Evolutionary conservation across 139 green algal genomes (phyloP).

Genomic region (Coelastrella sp.): DNA sequence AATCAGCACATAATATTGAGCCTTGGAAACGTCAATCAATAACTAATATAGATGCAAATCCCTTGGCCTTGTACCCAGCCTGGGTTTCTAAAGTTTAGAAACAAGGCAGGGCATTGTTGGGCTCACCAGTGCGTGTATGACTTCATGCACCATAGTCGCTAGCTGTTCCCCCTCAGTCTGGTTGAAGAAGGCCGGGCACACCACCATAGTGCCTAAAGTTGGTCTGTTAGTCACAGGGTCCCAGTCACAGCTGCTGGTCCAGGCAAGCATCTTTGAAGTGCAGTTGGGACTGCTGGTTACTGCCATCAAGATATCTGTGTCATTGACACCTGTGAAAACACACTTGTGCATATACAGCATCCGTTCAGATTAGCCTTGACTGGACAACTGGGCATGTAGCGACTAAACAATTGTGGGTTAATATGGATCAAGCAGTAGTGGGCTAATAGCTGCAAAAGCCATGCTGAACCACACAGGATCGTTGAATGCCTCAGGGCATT

Average conservation of each 20-base stretch:
- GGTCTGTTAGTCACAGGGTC: neutral
- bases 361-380: neutral
- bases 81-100: neutral
- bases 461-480: too few species aligned
- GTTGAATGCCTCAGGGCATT: too few species aligned
- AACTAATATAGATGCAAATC: too few species aligned
- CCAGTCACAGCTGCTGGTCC: neutral
- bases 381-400: neutral
- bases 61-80: too few species aligned
- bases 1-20: too few species aligned
- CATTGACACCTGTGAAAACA: neutral
- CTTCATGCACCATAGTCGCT: neutral
- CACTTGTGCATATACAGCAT: neutral
- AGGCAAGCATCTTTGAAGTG: neutral
- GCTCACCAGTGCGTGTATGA: neutral
- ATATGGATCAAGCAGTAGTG: too few species aligned
- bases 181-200: neutral
- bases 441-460: too few species aligned
- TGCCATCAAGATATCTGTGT: neutral
- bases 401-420: neutral
- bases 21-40: too few species aligned
- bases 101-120: neutral
- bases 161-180: neutral
- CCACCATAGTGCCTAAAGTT: neutral
- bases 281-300: neutral